Evolutionary conservation across 2,329 filamentous ascomycete species (phyloP).

Genomic region (Arachnomyces sp.): DNA sequence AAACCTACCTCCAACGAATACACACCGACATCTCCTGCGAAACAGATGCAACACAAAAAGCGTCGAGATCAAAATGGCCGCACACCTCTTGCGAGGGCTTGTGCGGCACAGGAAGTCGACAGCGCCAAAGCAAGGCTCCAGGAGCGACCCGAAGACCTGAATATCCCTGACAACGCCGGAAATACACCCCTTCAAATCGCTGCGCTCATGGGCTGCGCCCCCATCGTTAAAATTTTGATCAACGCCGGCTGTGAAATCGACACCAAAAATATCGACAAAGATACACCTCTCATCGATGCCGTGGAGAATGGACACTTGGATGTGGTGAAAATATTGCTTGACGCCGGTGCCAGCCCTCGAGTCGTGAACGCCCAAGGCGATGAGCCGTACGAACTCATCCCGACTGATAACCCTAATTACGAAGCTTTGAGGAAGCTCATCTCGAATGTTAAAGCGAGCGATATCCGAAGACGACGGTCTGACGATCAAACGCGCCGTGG

Average conservation of each 20-base stretch:
- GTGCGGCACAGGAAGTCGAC: constrained; percentile 75
- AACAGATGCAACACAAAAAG: constrained; percentile 64
- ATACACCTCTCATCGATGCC: constrained; percentile 90
- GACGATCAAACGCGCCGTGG: constrained; percentile 31
- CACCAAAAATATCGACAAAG: constrained; percentile 68
- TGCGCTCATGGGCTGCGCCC: constrained; percentile 72
- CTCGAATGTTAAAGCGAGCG: constrained; percentile 53
- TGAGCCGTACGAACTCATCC: constrained; percentile 78
- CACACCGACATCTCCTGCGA: constrained; percentile 54
- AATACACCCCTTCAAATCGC: constrained; percentile 94
- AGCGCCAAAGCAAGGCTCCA: constrained; percentile 63
- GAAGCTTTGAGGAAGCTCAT: constrained; percentile 66
- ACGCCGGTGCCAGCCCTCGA: constrained; percentile 82
- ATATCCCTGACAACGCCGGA: constrained; percentile 87
- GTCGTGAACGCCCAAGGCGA: constrained; percentile 88
- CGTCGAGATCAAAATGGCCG: constrained; percentile 88
- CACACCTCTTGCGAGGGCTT: constrained; percentile 81
- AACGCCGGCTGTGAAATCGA: constrained; percentile 77
- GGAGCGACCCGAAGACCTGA: constrained; percentile 78
- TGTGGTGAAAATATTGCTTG: constrained; percentile 75
- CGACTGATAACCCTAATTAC: constrained; percentile 65
- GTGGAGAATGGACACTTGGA: constrained; percentile 90
- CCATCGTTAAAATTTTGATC: constrained; percentile 82
- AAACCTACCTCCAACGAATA: constrained; percentile 34
- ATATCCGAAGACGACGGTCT: constrained; percentile 37